These are phyloP conservation scores for Parasitella parasitica DNA, from an alignment of 371 early-diverging fungal genomes.

Conservation along the genomic window DNA sequence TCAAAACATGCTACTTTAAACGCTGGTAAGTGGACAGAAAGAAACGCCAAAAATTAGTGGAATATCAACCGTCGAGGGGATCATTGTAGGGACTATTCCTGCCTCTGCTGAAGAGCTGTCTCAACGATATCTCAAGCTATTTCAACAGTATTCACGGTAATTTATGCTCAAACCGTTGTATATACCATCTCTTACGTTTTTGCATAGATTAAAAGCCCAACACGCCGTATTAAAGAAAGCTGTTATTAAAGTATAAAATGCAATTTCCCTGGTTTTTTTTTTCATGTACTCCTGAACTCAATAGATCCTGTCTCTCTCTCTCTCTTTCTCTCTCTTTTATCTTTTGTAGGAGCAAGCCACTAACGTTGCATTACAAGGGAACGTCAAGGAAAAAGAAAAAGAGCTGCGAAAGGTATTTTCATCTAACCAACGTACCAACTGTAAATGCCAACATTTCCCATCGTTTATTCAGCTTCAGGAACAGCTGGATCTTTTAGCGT, in stretches of 20 bases:
- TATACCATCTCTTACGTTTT: not conserved
- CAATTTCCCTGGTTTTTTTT: no score
- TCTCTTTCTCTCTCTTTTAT: not conserved
- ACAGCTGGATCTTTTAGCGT: slow-evolving; percentile 62
- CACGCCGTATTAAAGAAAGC: slow-evolving; percentile 65
- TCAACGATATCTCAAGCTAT: slow-evolving; percentile 59
- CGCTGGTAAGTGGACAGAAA: slow-evolving; percentile 21
- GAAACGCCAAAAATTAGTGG: no score
- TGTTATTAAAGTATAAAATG: slow-evolving; percentile 53
- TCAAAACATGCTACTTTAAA: slow-evolving; percentile 34
- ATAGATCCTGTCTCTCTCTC: no score
- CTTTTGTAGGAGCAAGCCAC: slow-evolving; percentile 58
- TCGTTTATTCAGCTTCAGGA: slow-evolving; percentile 41
- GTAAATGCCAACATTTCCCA: not conserved
- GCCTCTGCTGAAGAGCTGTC: slow-evolving; percentile 60
- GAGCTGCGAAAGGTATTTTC: slow-evolving; percentile 58
- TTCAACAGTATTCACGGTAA: slow-evolving; percentile 65
- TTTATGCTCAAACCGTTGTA: not conserved
- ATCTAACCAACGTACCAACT: not conserved
- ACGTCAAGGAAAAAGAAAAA: slow-evolving; percentile 66
- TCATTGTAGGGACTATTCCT: slow-evolving; percentile 46
- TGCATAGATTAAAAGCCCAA: slow-evolving; percentile 60
- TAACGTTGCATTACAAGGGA: slow-evolving; percentile 55
- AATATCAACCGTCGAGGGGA: not conserved
- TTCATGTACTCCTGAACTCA: not conserved